These are phyloP conservation scores for Trichopus zeylanicus DNA, from an alignment of 116 monocot genomes.

Conservation along the genomic window DNA sequence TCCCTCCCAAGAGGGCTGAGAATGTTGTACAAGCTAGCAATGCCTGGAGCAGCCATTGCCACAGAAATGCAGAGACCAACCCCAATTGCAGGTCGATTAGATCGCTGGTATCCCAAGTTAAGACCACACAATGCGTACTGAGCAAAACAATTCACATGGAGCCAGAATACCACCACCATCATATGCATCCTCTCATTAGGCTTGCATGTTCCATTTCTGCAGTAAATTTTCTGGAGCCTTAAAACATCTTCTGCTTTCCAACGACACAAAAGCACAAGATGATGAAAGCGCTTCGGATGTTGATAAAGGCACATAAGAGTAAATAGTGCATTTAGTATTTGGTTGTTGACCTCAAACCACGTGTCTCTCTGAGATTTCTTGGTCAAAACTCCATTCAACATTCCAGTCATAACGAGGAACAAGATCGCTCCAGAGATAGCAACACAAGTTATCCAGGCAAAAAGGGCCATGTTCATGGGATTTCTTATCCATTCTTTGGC, in stretches of 20 bases:
- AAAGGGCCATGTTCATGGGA: slow-evolving; percentile 72
- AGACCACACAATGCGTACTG: slow-evolving; percentile 75
- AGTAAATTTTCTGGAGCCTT: slow-evolving; percentile 58
- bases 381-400: slow-evolving; percentile 52
- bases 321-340: slow-evolving; percentile 79
- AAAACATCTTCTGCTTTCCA: slow-evolving; percentile 48
- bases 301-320: slow-evolving; percentile 93
- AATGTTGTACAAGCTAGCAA: slow-evolving; percentile 58
- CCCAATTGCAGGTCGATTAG: slow-evolving; percentile 47
- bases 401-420: slow-evolving; percentile 87
- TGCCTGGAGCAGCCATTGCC: slow-evolving; percentile 50
- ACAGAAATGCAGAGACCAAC: slow-evolving; percentile 47
- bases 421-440: slow-evolving; percentile 62
- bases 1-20: slow-evolving; percentile 79
- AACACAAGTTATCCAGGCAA: slow-evolving; percentile 57
- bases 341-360: slow-evolving; percentile 85
- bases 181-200: slow-evolving; percentile 73
- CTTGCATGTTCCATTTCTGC: slow-evolving; percentile 72
- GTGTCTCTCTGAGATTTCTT: slow-evolving; percentile 57
- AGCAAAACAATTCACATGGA: slow-evolving; percentile 80
- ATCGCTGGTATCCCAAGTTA: slow-evolving; percentile 59
- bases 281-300: slow-evolving; percentile 59
- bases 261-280: slow-evolving; percentile 58
- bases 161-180: slow-evolving; percentile 61
- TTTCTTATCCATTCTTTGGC: slow-evolving; percentile 55